These are phyloP conservation scores for Metrosideros polymorpha DNA, from an alignment of 441 rosid genomes.

Conservation along the genomic window DNA sequence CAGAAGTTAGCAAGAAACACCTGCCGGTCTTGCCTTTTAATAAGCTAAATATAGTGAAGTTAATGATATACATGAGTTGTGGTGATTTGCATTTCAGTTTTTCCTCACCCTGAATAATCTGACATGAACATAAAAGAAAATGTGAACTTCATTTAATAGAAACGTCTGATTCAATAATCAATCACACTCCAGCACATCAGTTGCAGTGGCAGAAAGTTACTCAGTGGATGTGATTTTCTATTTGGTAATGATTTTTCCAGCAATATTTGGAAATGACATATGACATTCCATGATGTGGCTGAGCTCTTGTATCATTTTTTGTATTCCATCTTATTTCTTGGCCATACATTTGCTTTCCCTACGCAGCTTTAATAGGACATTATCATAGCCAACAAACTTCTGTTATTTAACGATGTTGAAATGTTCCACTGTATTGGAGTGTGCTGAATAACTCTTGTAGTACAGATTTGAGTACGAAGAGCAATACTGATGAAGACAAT, in stretches of 20 bases:
- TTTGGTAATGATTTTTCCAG: neutral
- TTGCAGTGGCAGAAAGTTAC: neutral
- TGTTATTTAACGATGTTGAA: neutral
- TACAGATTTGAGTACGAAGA: neutral
- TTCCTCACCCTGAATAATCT: neutral
- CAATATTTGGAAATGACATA: neutral
- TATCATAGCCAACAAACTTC: neutral
- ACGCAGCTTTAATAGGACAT: neutral
- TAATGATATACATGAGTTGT: neutral
- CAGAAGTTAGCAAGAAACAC: neutral
- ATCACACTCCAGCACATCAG: neutral
- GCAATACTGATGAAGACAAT: neutral
- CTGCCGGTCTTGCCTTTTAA: neutral
- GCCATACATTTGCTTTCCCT: neutral
- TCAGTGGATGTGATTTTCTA: neutral
- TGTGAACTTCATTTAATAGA: neutral
- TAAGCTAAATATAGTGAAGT: neutral
- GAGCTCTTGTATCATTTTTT: neutral
- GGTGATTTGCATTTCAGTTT: neutral
- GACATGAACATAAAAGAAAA: neutral
- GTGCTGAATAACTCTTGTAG: neutral
- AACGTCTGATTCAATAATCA: neutral
- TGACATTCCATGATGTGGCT: neutral
- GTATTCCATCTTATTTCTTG: neutral
- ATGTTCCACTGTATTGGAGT: neutral